Conservation (phyloP, 2,329 filamentous ascomycete genomes). For the Leptodontidium sp. region DNA sequence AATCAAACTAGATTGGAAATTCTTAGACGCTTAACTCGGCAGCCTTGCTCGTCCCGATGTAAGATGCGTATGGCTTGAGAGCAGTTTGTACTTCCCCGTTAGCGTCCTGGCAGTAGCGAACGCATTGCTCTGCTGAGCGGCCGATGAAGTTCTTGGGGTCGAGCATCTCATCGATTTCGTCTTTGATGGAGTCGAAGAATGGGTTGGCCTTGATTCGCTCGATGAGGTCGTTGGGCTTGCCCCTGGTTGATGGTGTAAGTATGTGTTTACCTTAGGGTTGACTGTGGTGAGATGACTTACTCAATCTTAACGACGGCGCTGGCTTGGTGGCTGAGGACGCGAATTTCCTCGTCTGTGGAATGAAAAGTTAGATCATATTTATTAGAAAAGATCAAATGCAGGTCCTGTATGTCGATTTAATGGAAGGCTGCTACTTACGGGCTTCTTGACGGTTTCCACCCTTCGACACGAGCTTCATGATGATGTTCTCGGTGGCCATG, state of each 20-base stretch:
- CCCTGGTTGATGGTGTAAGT: conserved; percentile 49
- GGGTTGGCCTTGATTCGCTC: conserved; percentile 75
- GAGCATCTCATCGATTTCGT: conserved; percentile 72
- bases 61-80: conserved; percentile 8
- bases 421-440: conserved; percentile 55
- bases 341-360: conserved; percentile 70
- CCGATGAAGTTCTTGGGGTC: conserved; percentile 69
- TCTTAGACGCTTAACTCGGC: conserved; percentile 14
- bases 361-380: background rate
- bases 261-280: background rate
- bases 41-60: conserved; percentile 12
- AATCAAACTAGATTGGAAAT: too few relatives aligned
- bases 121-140: conserved; percentile 14
- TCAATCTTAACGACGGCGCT: conserved; percentile 75
- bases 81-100: conserved; percentile 13
- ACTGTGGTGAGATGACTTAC: conserved; percentile 46
- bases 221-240: conserved; percentile 78
- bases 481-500: conserved; percentile 78
- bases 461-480: conserved; percentile 79
- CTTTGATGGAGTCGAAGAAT: conserved; percentile 79
- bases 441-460: conserved; percentile 80
- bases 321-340: conserved; percentile 81
- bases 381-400: too few relatives aligned
- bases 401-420: background rate
- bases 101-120: conserved; percentile 11